Evolutionary conservation across 208 protist species (phyloP), one percentile per base, ranked within the genome.

Genomic region (Leishmania major): DNA sequence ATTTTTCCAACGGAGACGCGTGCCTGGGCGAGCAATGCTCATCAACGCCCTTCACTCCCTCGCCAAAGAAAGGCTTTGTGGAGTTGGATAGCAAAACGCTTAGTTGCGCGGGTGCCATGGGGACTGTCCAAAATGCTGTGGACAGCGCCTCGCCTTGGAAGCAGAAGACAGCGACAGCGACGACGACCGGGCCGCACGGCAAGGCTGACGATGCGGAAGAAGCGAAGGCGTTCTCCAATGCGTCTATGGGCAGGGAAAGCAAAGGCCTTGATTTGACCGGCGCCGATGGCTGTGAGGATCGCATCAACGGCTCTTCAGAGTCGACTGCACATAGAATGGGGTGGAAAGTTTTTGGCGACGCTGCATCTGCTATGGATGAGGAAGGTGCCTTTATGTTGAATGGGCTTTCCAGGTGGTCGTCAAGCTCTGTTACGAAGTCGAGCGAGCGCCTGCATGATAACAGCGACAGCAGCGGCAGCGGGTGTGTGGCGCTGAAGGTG

Each of bases 401-500:
- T 22, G n/a, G n/a, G 3, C 17, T 31, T 47, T 3, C 43, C n/a
- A 28, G 8, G 71, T 37, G 2, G 35, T 1, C 53, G 15, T 19
- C 73, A 17, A 28, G 73, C 51, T 62, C 51, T 7, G 31, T 15
- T 15, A n/a, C 4, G 73, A 17, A 11, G 45, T 59, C 31, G 49
- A 7, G 73, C 35, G 13, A 25, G n/a, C 19, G 35, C 28, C 17
- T 51, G 10, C 7, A 75, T 22, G 71, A 25, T n/a, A 22, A 40
- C 47, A 22, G 45, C 4, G 62, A 40, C 31, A 40, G 62, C 66
- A n/a, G 40, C 37, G 66, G 7, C 13, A n/a, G 66, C 15, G 66
- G 66, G 43, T n/a, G 66, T 47, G n/a, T 77, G 45, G 73, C 53
- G 73, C 11, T 77, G 35, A 10, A 47, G 31, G 35, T 77, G 73